These are phyloP conservation scores for Geranium incanum DNA, from an alignment of 441 rosid genomes.

Conservation along the genomic window DNA sequence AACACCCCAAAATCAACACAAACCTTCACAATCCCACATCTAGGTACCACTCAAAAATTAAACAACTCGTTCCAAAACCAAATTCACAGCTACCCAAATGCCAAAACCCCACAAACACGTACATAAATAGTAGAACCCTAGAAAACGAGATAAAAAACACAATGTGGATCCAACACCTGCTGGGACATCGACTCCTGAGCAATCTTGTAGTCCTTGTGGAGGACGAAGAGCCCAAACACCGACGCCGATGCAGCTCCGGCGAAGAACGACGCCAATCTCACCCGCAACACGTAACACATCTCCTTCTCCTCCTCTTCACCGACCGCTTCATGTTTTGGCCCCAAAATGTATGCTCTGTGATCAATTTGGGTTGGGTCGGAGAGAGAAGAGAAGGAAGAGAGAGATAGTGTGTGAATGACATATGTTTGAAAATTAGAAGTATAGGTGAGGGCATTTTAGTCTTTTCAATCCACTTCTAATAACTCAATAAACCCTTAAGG, in stretches of 20 bases:
- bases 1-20: not conserved
- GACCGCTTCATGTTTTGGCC: too few relatives aligned
- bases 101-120: not conserved
- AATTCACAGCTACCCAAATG: not conserved
- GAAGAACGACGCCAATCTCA: slow-evolving; percentile 85
- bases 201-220: slow-evolving; percentile 72
- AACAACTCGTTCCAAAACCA: not conserved
- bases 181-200: slow-evolving; percentile 72
- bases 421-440: too few relatives aligned
- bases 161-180: slow-evolving; percentile 36
- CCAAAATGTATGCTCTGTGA: not conserved
- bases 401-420: too few relatives aligned
- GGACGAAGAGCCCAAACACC: slow-evolving; percentile 54
- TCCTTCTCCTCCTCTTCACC: slow-evolving; percentile 18
- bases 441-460: too few relatives aligned
- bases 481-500: too few relatives aligned
- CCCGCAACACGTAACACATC: slow-evolving; percentile 84
- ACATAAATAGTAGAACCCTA: not conserved
- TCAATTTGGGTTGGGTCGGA: too few relatives aligned
- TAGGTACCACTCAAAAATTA: not conserved
- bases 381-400: too few relatives aligned
- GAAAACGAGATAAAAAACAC: not conserved
- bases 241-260: slow-evolving; percentile 86
- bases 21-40: not conserved
- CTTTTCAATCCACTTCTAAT: too few relatives aligned